Percentiles rank a stretch among this genome's conserved stretches.
These are phyloP conservation scores for Trichoderma asperellum DNA, from an alignment of 2,329 filamentous ascomycete genomes.

Conservation along the genomic window DNA sequence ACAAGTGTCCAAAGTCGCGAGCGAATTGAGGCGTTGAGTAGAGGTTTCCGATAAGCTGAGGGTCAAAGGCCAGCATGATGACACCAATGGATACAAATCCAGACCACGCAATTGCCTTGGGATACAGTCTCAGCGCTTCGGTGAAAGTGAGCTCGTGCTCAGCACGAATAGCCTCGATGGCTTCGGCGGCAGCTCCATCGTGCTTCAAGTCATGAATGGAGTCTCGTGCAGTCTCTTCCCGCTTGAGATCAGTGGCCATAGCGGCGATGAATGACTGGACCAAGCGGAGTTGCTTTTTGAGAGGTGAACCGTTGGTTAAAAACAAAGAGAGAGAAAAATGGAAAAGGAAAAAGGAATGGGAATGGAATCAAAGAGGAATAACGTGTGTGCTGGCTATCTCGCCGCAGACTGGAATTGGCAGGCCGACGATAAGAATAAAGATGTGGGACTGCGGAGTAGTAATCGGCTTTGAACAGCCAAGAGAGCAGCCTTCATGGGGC, in stretches of 20 bases:
- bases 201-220: slow-evolving; percentile 9
- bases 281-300: neutral
- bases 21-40: slow-evolving; percentile 64
- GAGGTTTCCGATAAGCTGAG: slow-evolving; percentile 65
- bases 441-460: neutral
- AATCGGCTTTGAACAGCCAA: neutral
- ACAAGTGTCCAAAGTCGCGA: slow-evolving; percentile 58
- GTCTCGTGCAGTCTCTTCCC: slow-evolving; percentile 12
- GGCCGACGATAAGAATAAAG: neutral
- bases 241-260: slow-evolving; percentile 21
- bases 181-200: slow-evolving; percentile 20
- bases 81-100: slow-evolving; percentile 63
- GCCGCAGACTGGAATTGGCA: neutral
- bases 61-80: slow-evolving; percentile 67
- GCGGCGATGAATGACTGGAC: neutral
- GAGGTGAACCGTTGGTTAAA: neutral
- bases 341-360: neutral
- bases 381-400: neutral
- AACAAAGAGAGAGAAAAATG: neutral
- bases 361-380: neutral
- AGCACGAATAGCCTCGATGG: slow-evolving; percentile 44
- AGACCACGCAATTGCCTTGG: slow-evolving; percentile 57
- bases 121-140: slow-evolving; percentile 49
- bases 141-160: slow-evolving; percentile 48
- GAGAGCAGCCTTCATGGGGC: neutral